phyloP scores from a whole-genome alignment of 163 green algal species.

The Chlamydomonas reinhardtii region DNA sequence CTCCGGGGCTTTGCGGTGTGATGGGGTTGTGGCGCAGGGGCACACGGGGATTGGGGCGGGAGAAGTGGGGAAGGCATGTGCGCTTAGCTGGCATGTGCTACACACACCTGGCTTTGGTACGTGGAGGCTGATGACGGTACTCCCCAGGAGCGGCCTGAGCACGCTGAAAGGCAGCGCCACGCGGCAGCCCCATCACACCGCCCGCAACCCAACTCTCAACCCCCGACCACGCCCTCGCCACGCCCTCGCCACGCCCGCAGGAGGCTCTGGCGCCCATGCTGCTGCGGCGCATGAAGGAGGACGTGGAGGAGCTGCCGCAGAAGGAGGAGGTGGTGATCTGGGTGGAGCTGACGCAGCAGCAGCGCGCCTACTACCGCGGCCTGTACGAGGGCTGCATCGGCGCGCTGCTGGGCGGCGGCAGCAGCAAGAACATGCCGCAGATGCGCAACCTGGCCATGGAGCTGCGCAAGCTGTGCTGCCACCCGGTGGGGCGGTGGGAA shows the following conservation, averaged over 20 bases:
- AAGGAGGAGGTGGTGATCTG: conserved; percentile 98
- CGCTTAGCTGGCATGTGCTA: too few species aligned
- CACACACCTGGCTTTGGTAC: too few species aligned
- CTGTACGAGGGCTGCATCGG: conserved; percentile 87
- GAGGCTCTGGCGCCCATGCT: conserved; percentile 84
- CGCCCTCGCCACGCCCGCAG: conserved; percentile 44
- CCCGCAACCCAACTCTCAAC: not conserved
- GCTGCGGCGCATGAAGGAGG: conserved; percentile 97
- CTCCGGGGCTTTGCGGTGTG: not conserved
- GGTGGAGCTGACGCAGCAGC: conserved; percentile 93
- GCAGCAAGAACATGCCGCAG: conserved; percentile 82
- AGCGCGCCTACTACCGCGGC: conserved; percentile 81
- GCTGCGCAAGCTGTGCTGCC: conserved; percentile 94
- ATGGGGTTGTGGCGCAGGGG: too few species aligned
- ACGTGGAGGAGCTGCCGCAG: conserved; percentile 95
- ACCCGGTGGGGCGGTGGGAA: conserved; percentile 69
- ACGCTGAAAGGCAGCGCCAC: too few species aligned
- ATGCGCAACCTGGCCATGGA: conserved; percentile 93
- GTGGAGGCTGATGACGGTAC: too few species aligned
- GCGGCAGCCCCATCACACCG: too few species aligned
- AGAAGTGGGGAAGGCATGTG: too few species aligned
- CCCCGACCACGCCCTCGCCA: not conserved
- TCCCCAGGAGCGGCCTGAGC: too few species aligned
- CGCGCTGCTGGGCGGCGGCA: conserved; percentile 76
- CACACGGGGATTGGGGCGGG: too few species aligned